These are phyloP conservation scores for Ceratocystiopsis brevicomis DNA, from an alignment of 2,329 filamentous ascomycete species.

Conservation along the genomic window DNA sequence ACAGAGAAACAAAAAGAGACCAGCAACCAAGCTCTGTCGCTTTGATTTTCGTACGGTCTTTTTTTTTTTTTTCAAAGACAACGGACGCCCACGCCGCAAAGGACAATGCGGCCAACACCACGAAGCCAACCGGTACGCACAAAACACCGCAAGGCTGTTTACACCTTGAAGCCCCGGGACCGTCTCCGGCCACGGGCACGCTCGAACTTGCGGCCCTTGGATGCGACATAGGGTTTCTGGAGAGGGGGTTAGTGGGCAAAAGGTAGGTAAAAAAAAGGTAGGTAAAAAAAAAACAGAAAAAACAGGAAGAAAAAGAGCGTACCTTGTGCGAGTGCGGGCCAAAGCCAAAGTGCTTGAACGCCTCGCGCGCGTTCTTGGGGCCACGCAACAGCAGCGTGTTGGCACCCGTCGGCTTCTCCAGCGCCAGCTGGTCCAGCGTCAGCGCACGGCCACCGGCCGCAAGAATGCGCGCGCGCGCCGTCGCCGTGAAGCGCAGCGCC, in stretches of 20 bases:
- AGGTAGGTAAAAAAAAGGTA: too few relatives aligned
- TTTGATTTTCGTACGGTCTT: too few relatives aligned
- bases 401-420: conserved; percentile 83
- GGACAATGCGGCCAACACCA: neutral
- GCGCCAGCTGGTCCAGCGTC: conserved; percentile 92
- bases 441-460: conserved; percentile 89
- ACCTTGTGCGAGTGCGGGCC: conserved; percentile 97
- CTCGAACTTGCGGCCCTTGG: conserved; percentile 99
- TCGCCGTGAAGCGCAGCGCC: conserved; percentile 90
- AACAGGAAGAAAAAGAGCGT: conserved; percentile 16
- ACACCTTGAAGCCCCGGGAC: conserved; percentile 99
- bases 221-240: conserved; percentile 88
- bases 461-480: conserved; percentile 79
- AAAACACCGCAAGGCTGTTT: conserved; percentile 26
- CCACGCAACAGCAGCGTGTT: conserved; percentile 96
- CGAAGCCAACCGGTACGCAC: neutral
- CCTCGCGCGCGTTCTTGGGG: conserved; percentile 95
- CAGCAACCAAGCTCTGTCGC: too few relatives aligned
- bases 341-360: conserved; percentile 97
- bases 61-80: too few relatives aligned
- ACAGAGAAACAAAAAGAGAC: neutral
- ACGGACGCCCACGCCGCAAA: neutral
- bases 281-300: neutral
- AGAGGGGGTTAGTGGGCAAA: conserved; percentile 17
- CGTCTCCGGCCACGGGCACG: conserved; percentile 94